These are phyloP conservation scores for Elongisporangium prolatum DNA, from an alignment of 352 stramenopile species.

Conservation along the genomic window DNA sequence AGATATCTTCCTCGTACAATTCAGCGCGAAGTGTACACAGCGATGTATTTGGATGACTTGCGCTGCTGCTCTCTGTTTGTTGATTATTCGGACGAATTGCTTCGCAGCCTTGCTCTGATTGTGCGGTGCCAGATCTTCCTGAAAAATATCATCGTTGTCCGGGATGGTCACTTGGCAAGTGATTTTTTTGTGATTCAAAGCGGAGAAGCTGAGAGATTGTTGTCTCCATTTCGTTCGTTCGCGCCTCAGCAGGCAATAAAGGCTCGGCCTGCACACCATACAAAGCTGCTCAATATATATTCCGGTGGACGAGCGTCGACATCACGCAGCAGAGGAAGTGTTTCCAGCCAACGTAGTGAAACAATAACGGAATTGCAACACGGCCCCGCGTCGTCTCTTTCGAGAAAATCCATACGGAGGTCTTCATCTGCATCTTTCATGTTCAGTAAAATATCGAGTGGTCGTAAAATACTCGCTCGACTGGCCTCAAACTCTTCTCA, in stretches of 20 bases:
- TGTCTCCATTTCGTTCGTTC: conserved; percentile 22
- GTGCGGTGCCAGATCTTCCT: conserved; percentile 57
- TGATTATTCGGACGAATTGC: conserved; percentile 1
- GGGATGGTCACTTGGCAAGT: conserved; percentile 41
- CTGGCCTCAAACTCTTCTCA: neutral
- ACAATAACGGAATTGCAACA: neutral
- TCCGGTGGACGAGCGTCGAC: neutral
- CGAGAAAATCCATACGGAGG: neutral
- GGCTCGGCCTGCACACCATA: neutral
- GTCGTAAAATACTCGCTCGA: neutral
- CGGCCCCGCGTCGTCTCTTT: neutral
- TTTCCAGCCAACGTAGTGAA: neutral
- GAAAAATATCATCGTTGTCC: conserved; percentile 45
- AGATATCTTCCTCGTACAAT: conserved; percentile 43
- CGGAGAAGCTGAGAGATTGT: conserved; percentile 46
- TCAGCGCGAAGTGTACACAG: conserved; percentile 19
- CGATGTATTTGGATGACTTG: conserved; percentile 37
- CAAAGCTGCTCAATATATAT: neutral
- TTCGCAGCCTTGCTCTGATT: conserved; percentile 11
- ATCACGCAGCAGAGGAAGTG: neutral
- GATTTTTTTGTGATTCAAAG: conserved; percentile 66
- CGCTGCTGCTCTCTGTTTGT: conserved; percentile 24
- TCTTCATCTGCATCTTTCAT: neutral
- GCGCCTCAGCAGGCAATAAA: neutral
- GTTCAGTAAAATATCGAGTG: neutral